These are phyloP conservation scores for Candolleomyces aberdarensis DNA, from an alignment of 768 basidiomycete species.

Conservation along the genomic window DNA sequence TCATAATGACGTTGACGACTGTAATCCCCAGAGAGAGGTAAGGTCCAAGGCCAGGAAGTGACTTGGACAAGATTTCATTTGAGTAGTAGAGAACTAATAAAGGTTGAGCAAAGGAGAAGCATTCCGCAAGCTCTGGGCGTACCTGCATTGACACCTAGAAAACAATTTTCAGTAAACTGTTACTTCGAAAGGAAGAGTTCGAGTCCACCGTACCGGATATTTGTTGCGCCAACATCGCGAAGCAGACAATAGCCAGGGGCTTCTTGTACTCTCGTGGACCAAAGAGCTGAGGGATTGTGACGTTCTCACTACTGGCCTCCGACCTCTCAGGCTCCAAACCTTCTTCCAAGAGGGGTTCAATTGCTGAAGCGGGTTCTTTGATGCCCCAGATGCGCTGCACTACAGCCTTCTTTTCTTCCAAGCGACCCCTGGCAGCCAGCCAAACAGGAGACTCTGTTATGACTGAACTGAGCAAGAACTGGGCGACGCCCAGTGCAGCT, in stretches of 20 bases:
- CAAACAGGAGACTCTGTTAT: conserved; percentile 75
- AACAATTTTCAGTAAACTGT: conserved; percentile 2
- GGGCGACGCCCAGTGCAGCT: conserved; percentile 47
- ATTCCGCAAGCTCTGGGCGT: conserved; percentile 1
- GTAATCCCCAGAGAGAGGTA: conserved; percentile 85
- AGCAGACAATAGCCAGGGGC: conserved; percentile 63
- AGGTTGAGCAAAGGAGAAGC: neutral
- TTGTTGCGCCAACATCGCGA: conserved; percentile 77
- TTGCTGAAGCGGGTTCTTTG: conserved; percentile 10
- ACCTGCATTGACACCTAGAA: conserved; percentile 74
- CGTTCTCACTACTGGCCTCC: conserved; percentile 22
- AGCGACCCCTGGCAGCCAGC: conserved; percentile 47
- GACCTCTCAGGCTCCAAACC: conserved; percentile 21
- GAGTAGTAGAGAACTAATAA: conserved; percentile 82
- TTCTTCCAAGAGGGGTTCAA: conserved; percentile 40
- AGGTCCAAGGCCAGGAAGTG: conserved; percentile 75
- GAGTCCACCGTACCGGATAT: conserved; percentile 53
- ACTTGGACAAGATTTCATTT: conserved; percentile 79
- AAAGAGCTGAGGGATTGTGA: conserved; percentile 55
- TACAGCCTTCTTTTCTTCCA: conserved; percentile 47
- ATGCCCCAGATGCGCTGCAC: conserved; percentile 53
- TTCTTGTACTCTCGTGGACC: conserved; percentile 49
- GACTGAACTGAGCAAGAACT: conserved; percentile 50
- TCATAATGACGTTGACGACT: conserved; percentile 78
- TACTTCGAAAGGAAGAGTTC: neutral